Evolutionary conservation across 495 filamentous ascomycete species (phyloP), one percentile per base, ranked within the genome.

Genomic region (Podospora australis): DNA sequence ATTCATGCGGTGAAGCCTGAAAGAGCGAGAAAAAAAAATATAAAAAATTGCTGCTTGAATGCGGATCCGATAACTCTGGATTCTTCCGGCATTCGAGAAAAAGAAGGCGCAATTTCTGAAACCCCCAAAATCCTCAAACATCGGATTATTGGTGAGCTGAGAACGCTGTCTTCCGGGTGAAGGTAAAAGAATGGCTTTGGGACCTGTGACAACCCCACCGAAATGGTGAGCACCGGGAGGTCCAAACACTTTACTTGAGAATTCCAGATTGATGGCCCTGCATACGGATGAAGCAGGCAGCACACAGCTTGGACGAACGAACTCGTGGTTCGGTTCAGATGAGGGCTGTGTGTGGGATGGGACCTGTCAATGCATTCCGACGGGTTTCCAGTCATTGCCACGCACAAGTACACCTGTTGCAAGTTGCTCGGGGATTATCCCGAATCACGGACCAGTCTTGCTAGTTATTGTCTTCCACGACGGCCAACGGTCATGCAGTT

Each of bases 221-320:
- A n/a, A 23, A 24, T 10, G 34, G 17, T 45, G 14, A 41, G 34
- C 14, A 44, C 13, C 38, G 50, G 50, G 46, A 50, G 46, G 40
- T 34, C 34, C 49, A 28, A 26, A 20, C 44, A 52, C 50, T 60
- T 39, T 46, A 56, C 28, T 26, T 54, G 54, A 56, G 49, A 54
- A 39, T 24, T 48, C 29, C 47, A 56, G 44, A 52, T 60, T 53
- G 46, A 52, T 38, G 36, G 17, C 44, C n/a, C n/a, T n/a, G n/a
- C n/a, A n/a, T n/a, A n/a, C n/a, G n/a, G n/a, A n/a, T n/a, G n/a
- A n/a, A n/a, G n/a, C n/a, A n/a, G n/a, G n/a, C n/a, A n/a, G n/a
- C n/a, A n/a, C n/a, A n/a, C n/a, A n/a, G n/a, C n/a, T n/a, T 54
- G 44, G 32, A 52, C 39, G 19, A 14, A 2, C 11, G n/a, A 49